phyloP scores from a whole-genome alignment of 2,329 filamentous ascomycete species.

The Aspergillus luchuensis region DNA sequence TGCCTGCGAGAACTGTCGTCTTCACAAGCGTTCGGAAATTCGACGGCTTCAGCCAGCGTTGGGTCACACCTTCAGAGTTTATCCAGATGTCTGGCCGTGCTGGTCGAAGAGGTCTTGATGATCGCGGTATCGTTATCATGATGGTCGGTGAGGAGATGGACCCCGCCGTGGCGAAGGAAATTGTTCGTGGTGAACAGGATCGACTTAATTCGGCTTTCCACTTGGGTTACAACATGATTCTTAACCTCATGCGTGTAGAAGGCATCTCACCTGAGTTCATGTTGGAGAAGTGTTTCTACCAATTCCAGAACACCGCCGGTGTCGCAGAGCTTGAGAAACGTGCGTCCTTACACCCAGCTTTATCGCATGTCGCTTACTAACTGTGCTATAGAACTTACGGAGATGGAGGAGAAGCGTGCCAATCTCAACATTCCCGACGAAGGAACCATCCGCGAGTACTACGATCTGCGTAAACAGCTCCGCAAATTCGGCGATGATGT shows the following conservation, averaged over 20 bases:
- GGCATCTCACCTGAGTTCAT: slow-evolving; percentile 99
- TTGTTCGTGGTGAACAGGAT: slow-evolving; percentile 95
- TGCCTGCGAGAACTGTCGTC: slow-evolving; percentile 99
- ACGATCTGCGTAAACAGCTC: slow-evolving; percentile 82
- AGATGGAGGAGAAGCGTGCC: slow-evolving; percentile 74
- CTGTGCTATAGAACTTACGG: slow-evolving; percentile 63
- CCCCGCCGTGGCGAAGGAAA: slow-evolving; percentile 87
- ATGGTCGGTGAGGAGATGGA: slow-evolving; percentile 98
- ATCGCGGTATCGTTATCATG: slow-evolving; percentile 98
- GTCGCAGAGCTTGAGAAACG: slow-evolving; percentile 78
- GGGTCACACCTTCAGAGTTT: slow-evolving; percentile 92
- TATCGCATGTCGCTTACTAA: slow-evolving; percentile 28
- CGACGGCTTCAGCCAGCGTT: slow-evolving; percentile 77
- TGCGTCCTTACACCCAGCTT: slow-evolving; percentile 27
- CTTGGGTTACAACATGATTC: slow-evolving; percentile 98
- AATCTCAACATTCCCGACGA: slow-evolving; percentile 81
- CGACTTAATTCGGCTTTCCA: slow-evolving; percentile 97
- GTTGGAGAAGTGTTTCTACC: slow-evolving; percentile 97
- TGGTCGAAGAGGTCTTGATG: slow-evolving; percentile 93
- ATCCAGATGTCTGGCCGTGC: slow-evolving; percentile 98
- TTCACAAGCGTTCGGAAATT: slow-evolving; percentile 97
- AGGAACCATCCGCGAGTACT: slow-evolving; percentile 88
- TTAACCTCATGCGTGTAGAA: slow-evolving; percentile 95
- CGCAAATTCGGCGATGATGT: slow-evolving; percentile 84
- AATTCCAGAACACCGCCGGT: slow-evolving; percentile 93